Percentiles rank a stretch among this genome's conserved stretches.
phyloP scores from a whole-genome alignment of 2,329 filamentous ascomycete species.

The Blastomyces emzantsi region DNA sequence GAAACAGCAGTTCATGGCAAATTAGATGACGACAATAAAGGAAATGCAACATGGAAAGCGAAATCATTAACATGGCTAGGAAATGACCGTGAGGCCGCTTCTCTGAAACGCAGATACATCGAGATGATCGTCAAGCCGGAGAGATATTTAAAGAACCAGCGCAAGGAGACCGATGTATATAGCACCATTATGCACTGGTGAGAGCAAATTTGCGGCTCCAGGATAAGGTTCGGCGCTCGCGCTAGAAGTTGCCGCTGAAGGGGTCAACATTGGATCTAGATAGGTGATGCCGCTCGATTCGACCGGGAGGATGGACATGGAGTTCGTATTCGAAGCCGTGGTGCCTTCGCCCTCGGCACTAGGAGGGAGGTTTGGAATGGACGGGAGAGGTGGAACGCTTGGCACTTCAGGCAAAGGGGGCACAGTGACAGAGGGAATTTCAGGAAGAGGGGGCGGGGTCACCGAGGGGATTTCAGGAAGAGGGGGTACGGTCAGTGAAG shows the following conservation, averaged over 20 bases:
- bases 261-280: background rate
- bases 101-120: background rate
- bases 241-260: conserved; percentile 1
- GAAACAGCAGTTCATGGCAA: background rate
- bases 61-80: background rate
- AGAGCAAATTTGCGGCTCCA: background rate
- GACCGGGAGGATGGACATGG: conserved; percentile 1
- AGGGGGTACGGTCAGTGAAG: background rate
- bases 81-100: background rate
- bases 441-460: background rate
- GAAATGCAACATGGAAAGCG: background rate
- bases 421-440: background rate
- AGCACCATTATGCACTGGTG: conserved; percentile 1
- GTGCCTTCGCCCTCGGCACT: background rate
- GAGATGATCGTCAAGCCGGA: background rate
- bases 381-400: conserved; percentile 1
- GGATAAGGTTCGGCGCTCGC: background rate
- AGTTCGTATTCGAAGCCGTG: background rate
- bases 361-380: background rate
- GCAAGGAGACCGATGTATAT: conserved; percentile 7
- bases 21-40: background rate
- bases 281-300: background rate
- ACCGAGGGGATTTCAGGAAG: background rate
- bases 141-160: conserved; percentile 6
- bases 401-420: background rate